Evolutionary conservation across 371 early-diverging fungal species (phyloP), one percentile per base, ranked within the genome.

Genomic region (Dichotomocladium elegans): DNA sequence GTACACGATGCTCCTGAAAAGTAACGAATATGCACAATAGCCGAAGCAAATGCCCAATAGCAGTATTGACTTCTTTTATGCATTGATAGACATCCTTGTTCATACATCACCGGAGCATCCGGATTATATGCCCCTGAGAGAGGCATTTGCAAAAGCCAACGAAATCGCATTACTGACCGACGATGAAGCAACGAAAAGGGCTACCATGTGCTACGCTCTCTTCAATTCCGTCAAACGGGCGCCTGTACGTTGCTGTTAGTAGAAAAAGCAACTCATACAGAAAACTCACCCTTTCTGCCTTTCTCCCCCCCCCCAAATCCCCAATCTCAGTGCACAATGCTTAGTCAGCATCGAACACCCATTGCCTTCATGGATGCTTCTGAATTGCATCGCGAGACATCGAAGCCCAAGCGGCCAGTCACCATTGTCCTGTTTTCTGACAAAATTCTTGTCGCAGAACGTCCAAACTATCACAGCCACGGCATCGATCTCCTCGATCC

Each of bases 1-100:
- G 12, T 77, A 77, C 41, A 58, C 68, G 2, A 60, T 77, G 72
- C 63, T 77, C 68, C n/a, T 77, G 4, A 61, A 66, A 64, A 73
- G 70, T 53, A 61, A 47, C n/a, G 24, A 6, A 31, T 15, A 44
- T 26, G 27, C 31, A 21, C 28, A 15, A 22, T n/a, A n/a, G n/a
- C n/a, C n/a, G n/a, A n/a, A n/a, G n/a, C n/a, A n/a, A n/a, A n/a
- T n/a, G n/a, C n/a, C n/a, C n/a, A n/a, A n/a, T n/a, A n/a, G n/a
- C n/a, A n/a, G n/a, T n/a, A n/a, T n/a, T n/a, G n/a, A n/a, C n/a
- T n/a, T n/a, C n/a, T n/a, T n/a, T n/a, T n/a, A n/a, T n/a, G n/a
- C n/a, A n/a, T n/a, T 24, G n/a, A 34, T 28, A 72, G 74, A 68
- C 28, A 51, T 74, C 14, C 40, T 76, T 3, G 52, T 59, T n/a